Evolutionary conservation across 2,329 filamentous ascomycete species (phyloP), one percentile per base, ranked within the genome.

Genomic region (Claviceps africana): DNA sequence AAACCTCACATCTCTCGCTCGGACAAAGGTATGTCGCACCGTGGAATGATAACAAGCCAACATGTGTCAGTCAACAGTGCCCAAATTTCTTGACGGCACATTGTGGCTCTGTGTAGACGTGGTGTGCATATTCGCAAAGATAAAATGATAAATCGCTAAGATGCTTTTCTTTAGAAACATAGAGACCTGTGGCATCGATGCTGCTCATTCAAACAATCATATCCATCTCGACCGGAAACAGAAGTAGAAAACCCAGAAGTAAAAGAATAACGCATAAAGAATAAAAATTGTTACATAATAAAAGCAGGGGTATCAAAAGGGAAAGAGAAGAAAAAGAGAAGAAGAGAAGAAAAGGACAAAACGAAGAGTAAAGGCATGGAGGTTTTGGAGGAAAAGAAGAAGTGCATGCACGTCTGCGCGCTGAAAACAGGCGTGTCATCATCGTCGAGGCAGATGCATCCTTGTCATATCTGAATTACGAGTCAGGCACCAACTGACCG

Each of bases 231-330:
- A 28, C 42, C 33, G 15, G 28, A 31, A 19, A 33, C 19, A 43
- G 9, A 30, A 28, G 17, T 28, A 46, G 13, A 39, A 30, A 33
- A 43, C 31, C 30, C 10, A 15, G 11, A 13, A 33, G 46, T 8
- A 31, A 10, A 22, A 45, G 46, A n/a, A 13, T 2, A 28, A 10
- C 33, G 37, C 28, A 47, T n/a, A 2, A 44, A 45, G 25, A 51
- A 30, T 30, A 19, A 30, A 28, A 19, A 21, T 21, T 42, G 11
- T 33, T 39, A 35, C 9, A 54, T 21, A 42, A 51, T 49, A 33
- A 48, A 53, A 48, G 15, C 48, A 54, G 51, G 52, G 50, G 44
- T 48, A 56, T 53, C 42, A 55, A 55, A 52, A 51, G 51, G 44
- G 6, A 51, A 48, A 42, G 48, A 47, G 48, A 39, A n/a, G 46